A percentile compares a stretch with the other conserved stretches of the same genome.
phyloP scores from a whole-genome alignment of 2,329 filamentous ascomycete species.

The Colletotrichum lupini region DNA sequence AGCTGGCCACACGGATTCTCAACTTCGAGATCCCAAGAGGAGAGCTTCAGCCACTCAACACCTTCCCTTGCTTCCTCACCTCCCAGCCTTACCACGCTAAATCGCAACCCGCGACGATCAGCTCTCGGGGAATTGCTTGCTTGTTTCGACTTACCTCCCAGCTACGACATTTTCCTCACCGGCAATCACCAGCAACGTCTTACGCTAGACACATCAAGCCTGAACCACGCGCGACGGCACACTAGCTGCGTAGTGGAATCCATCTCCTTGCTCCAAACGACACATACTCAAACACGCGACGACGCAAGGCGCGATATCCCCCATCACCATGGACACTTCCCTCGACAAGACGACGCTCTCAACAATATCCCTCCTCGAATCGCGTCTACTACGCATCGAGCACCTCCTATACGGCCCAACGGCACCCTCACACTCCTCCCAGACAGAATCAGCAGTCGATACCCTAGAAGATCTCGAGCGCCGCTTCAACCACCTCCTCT shows the following conservation, averaged over 20 bases:
- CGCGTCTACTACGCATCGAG: constrained; percentile 69
- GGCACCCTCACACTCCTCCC: constrained; percentile 44
- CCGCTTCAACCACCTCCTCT: constrained; percentile 62
- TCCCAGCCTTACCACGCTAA: constrained; percentile 6
- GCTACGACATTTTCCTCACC: not conserved
- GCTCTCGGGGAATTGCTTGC: not conserved
- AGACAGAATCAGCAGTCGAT: constrained; percentile 53
- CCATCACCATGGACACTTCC: constrained; percentile 44
- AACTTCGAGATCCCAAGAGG: not conserved
- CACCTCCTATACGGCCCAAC: constrained; percentile 66
- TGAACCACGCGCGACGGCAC: not conserved
- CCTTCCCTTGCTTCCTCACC: no score
- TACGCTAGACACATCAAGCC: not conserved
- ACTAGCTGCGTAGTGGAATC: not conserved
- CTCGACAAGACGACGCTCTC: constrained; percentile 65
- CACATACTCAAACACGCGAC: not conserved
- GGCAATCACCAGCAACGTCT: not conserved
- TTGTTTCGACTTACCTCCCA: not conserved
- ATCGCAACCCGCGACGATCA: not conserved
- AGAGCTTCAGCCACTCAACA: not conserved
- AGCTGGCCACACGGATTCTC: not conserved
- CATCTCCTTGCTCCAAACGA: not conserved
- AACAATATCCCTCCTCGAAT: constrained; percentile 67
- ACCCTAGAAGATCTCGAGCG: constrained; percentile 63
- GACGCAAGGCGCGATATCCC: not conserved